Evolutionary conservation across 495 filamentous ascomycete species (phyloP).

Genomic region (Aspergillus incahuasiensis): DNA sequence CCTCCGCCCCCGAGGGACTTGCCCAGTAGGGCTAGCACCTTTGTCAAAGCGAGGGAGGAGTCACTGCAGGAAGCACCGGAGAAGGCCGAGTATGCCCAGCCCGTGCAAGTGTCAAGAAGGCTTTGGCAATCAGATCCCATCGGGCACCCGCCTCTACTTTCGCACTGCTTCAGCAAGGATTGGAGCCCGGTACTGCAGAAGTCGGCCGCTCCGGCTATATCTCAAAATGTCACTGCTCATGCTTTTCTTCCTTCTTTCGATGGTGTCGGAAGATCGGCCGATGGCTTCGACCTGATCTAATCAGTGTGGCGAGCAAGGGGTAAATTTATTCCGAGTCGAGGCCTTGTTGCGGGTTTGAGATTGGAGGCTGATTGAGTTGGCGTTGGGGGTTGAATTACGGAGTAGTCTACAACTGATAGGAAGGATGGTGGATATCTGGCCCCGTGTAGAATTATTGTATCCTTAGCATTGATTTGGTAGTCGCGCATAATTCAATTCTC

Average conservation of each 20-base stretch:
- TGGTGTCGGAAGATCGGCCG: conserved; percentile 16
- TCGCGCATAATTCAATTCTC: conserved; percentile 4
- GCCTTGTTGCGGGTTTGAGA: neutral
- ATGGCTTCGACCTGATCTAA: neutral
- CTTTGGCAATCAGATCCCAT: conserved; percentile 15
- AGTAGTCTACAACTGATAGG: conserved; percentile 1
- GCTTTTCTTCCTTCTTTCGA: conserved; percentile 27
- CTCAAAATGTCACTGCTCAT: conserved; percentile 30
- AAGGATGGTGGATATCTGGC: conserved; percentile 4
- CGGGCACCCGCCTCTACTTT: conserved; percentile 12
- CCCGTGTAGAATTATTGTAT: conserved; percentile 5
- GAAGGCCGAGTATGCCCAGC: conserved; percentile 3
- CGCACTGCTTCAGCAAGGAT: conserved; percentile 13
- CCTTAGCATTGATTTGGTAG: conserved; percentile 6
- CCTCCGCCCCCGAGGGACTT: neutral
- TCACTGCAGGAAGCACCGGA: neutral
- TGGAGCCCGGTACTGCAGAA: conserved; percentile 21
- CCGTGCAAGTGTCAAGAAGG: conserved; percentile 10
- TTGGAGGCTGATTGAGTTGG: conserved; percentile 1
- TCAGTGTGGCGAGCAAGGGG: neutral
- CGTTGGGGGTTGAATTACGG: neutral
- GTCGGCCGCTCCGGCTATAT: conserved; percentile 19
- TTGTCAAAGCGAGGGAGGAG: neutral
- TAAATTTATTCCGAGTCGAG: neutral
- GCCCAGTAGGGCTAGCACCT: neutral